Evolutionary conservation across 176 grass and related monocot species (phyloP), one percentile per base, ranked within the genome.

Genomic region (Bonia amplexicaulis): DNA sequence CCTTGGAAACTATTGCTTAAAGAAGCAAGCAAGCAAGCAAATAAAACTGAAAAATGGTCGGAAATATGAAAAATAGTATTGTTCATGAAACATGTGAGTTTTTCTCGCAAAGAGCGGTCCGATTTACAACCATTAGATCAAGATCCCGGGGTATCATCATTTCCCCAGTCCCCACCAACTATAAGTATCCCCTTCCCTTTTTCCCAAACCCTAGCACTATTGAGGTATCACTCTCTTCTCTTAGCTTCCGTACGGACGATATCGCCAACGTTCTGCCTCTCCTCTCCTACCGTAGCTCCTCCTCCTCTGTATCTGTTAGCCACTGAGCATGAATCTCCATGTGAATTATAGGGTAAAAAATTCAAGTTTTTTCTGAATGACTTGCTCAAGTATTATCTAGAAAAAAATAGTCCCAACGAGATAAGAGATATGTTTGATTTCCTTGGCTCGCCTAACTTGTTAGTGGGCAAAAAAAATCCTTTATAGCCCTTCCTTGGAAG

Each of bases 161-260:
- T 7, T 22, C 53, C 7, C 19, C 7, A 9, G 7, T 22, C 53
- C 7, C 19, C 53, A 9, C 7, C 4, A 20, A 8, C 52, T 20
- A 19, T 55, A 55, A 55, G 1, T 55, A 55, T 20, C 17, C 17
- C 46, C 2, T 20, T 55, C 7, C 1, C 52, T 20, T 20, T 20
- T 19, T 2, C 17, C 52, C 6, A 20, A 20, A 55, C 16, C 52
- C 16, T 55, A 55, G 17, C 0, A 0, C 16, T 55, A 7, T 0
- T 6, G 52, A 20, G 5, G 16, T 55, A 55, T 19, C 1, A 1
- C 1, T 16, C 51, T 19, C 51, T 19, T 53, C 6, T 55, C 51
- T 7, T 22, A 20, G 19, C 19, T 5, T 0, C 19, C 7, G 22
- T 55, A 22, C 7, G 7, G 2, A 0, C 1, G 6, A 2, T 2